A percentile compares a stretch with the other conserved stretches of the same genome.
Conservation (phyloP, 164 flowering plant species). For the Berberis thunbergii region DNA sequence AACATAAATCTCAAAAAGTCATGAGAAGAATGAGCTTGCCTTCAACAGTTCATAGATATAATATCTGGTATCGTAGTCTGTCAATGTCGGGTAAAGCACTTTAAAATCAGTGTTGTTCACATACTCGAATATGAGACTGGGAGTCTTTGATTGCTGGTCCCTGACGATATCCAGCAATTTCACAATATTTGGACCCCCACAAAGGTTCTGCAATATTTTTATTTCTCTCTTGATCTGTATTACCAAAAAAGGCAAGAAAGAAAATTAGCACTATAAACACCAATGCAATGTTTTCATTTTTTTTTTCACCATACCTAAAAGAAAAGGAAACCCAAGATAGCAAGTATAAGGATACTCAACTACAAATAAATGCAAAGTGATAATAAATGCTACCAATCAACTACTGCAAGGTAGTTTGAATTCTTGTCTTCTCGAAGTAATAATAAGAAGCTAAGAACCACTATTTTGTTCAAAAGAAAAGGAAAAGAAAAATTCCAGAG, state of each 20-base stretch:
- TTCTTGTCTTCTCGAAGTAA: too few species aligned
- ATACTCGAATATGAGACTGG: conserved; percentile 90
- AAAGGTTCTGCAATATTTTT: conserved; percentile 88
- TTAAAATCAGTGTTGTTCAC: conserved; percentile 95
- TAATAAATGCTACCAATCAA: too few species aligned
- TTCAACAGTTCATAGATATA: conserved; percentile 91
- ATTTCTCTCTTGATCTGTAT: conserved; percentile 97
- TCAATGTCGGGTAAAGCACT: conserved; percentile 95
- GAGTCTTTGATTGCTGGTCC: conserved; percentile 98
- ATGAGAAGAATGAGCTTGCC: conserved; percentile 32
- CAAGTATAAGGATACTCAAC: too few species aligned
- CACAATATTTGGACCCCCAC: conserved; percentile 97
- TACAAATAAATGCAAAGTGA: too few species aligned
- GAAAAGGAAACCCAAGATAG: too few species aligned
- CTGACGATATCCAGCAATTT: conserved; percentile 94
- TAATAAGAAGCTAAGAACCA: too few species aligned
- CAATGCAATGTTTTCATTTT: too few species aligned
- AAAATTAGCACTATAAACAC: background rate
- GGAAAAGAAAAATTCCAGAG: too few species aligned
- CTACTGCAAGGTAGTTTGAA: too few species aligned
- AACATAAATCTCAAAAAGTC: conserved; percentile 2
- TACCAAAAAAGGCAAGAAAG: background rate
- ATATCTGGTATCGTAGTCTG: conserved; percentile 81
- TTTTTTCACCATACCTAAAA: too few species aligned
- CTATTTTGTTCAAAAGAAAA: too few species aligned